phyloP scores from a whole-genome alignment of 495 filamentous ascomycete genomes.

The Podospora pseudopauciseta region DNA sequence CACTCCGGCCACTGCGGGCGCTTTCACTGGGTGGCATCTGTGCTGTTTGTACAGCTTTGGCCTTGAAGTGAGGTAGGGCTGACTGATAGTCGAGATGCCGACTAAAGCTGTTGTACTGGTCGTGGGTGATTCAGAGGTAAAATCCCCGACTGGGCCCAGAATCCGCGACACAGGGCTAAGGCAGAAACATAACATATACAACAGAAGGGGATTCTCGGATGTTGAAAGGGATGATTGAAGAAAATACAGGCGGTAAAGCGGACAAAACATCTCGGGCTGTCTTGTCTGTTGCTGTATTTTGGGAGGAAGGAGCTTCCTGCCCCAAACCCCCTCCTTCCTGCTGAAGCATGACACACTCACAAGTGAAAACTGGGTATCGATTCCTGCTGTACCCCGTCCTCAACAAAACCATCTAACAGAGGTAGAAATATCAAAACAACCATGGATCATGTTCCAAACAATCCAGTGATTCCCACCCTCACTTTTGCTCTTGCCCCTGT shows the following conservation, averaged over 20 bases:
- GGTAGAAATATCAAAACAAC: neutral
- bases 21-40: constrained; percentile 21
- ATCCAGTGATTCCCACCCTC: neutral
- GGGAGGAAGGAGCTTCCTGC: neutral
- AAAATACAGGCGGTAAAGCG: neutral
- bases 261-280: neutral
- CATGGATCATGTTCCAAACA: neutral
- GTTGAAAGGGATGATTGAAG: neutral
- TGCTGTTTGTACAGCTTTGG: neutral
- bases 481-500: constrained; percentile 10
- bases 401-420: neutral
- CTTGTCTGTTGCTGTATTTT: neutral
- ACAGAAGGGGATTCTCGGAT: neutral
- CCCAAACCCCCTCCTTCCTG: neutral
- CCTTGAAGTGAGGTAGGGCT: neutral
- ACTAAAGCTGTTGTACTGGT: neutral
- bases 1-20: constrained; percentile 13
- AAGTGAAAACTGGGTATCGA: neutral
- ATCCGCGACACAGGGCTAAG: neutral
- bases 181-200: neutral
- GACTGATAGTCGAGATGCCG: neutral
- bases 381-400: neutral
- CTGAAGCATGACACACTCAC: neutral
- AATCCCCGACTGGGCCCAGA: neutral
- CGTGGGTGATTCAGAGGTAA: neutral